Evolutionary conservation across 306 rosid genomes (phyloP).

Genomic region (Casuarina cunninghamiana): DNA sequence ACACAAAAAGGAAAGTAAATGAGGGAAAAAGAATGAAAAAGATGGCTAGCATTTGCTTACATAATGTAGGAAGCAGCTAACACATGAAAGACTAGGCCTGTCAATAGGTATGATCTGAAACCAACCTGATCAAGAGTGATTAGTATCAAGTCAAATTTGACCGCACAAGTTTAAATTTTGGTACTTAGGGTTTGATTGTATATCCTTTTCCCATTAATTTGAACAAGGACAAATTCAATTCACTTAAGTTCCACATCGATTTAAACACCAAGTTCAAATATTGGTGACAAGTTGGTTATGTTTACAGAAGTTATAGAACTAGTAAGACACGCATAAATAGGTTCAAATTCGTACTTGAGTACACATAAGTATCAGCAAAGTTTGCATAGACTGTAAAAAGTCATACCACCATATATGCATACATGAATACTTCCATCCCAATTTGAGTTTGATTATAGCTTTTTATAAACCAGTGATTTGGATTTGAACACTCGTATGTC

Average conservation of each 20-base stretch:
- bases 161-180: not conserved
- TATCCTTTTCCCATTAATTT: not conserved
- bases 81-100: not conserved
- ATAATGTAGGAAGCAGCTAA: constrained; percentile 22
- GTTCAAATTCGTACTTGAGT: not conserved
- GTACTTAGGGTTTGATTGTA: not conserved
- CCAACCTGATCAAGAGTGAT: not conserved
- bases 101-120: not conserved
- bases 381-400: not conserved
- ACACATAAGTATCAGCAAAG: not conserved
- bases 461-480: not conserved
- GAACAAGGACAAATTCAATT: not conserved
- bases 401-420: not conserved
- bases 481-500: not conserved
- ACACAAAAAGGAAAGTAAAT: constrained; percentile 26
- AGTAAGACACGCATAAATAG: not conserved
- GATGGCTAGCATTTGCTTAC: constrained; percentile 17
- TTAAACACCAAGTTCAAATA: not conserved
- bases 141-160: not conserved
- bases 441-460: not conserved
- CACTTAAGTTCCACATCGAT: not conserved
- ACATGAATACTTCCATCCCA: not conserved
- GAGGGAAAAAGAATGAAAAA: constrained; percentile 5
- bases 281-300: not conserved
- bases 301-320: not conserved